A percentile compares a stretch with the other conserved stretches of the same genome.
phyloP scores from a whole-genome alignment of 495 filamentous ascomycete species.

The Penicillium bialowiezense region DNA sequence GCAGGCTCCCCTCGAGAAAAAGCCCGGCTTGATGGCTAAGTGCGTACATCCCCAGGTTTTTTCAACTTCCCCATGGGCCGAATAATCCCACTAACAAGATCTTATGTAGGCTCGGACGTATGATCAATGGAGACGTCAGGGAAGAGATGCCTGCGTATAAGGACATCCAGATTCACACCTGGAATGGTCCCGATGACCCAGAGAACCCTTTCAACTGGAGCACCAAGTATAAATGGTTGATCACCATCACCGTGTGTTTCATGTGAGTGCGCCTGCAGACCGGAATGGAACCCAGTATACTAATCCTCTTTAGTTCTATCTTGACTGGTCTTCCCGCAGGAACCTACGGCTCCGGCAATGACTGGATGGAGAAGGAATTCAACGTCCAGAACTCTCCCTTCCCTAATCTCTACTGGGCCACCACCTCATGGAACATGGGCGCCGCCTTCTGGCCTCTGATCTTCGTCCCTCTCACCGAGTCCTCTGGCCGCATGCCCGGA shows the following conservation, averaged over 20 bases:
- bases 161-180: constrained; percentile 32
- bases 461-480: constrained; percentile 52
- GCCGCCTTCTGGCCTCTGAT: constrained; percentile 51
- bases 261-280: constrained; percentile 20
- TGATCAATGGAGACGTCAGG: constrained; percentile 1
- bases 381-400: constrained; percentile 43
- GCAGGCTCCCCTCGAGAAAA: neutral
- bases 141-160: constrained; percentile 3
- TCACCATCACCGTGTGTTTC: constrained; percentile 42
- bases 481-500: constrained; percentile 46
- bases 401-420: constrained; percentile 46
- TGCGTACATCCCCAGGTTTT: neutral
- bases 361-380: constrained; percentile 36
- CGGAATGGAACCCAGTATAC: neutral
- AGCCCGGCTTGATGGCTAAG: neutral
- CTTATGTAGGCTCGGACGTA: neutral
- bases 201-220: constrained; percentile 30
- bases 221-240: constrained; percentile 32
- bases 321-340: constrained; percentile 43
- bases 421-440: constrained; percentile 51
- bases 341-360: constrained; percentile 38
- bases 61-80: neutral
- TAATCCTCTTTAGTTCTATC: constrained; percentile 28
- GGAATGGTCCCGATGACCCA: constrained; percentile 32
- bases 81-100: neutral